Base-by-base conservation (phyloP, 2,329 filamentous ascomycete genomes). In the Sphaceloma murrayae region DNA sequence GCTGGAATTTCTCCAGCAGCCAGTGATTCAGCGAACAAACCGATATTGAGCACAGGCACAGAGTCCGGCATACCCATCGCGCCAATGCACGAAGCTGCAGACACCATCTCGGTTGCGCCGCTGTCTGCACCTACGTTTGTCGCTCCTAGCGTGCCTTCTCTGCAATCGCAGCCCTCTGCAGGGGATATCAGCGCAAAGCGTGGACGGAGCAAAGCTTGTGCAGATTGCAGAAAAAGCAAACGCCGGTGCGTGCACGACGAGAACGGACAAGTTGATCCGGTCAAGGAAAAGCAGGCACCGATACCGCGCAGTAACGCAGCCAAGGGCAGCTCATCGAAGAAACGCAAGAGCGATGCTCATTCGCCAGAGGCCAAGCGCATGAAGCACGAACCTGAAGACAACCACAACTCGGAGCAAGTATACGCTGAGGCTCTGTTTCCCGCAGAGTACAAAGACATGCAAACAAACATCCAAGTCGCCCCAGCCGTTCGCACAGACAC, bases 221-320 rank as follows among this genome's bases (percentile, higher is more conserved):
- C 76, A 47, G 76, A 80, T 53, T 81, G 77, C 59, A 72, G 77
- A 34, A 80, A 78, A 58, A 79, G 75, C 67, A 80, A 80, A 68
- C 75, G 77, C 47, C 75, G 77, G 54, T 81, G 77, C 54, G 77
- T 80, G 38, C 77, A 81, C 54, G 77, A 80, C 53, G 75, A 79
- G 51, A 70, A 73, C 51, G 77, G 77, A 39, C 72, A 75, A 46
- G 69, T 80, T 18, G 77, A 81, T 57, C 77, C 76, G 2, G 60
- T 77, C 53, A 80, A 80, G 55, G 74, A 75, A 2, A 72, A 74
- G 40, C 76, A 80, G 54, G 66, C 71, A 17, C 74, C 75, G 2
- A 72, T 78, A 30, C 75, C 76, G 30, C 68, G 76, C 49, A 74
- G 72, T 10, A 70, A 71, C 22, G 67, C 67, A n/a, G 62, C 67